These are phyloP conservation scores for Earliella scabrosa DNA, from an alignment of 1,284 basidiomycete species.

Conservation along the genomic window DNA sequence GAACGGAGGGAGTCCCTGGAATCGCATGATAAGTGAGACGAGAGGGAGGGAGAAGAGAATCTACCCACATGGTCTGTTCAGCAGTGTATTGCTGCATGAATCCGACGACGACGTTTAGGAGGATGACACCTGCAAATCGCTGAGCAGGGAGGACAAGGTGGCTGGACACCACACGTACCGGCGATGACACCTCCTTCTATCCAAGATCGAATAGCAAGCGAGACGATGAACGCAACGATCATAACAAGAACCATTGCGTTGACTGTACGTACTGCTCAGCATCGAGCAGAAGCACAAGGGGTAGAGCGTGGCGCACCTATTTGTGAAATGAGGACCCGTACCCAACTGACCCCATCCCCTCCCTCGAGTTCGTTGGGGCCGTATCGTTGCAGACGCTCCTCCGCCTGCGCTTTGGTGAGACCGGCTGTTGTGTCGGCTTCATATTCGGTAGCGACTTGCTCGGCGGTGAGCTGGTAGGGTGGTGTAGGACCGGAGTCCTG, in stretches of 20 bases:
- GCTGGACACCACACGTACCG: constrained; percentile 3
- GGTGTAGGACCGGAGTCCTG: not conserved
- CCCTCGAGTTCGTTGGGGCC: constrained; percentile 8
- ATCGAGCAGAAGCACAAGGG: no score
- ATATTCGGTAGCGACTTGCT: not conserved
- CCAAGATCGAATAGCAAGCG: constrained; percentile 18
- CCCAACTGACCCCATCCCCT: constrained; percentile 13
- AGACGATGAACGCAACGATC: constrained; percentile 14
- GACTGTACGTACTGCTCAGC: not conserved
- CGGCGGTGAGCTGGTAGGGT: not conserved
- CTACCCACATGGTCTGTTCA: constrained; percentile 51
- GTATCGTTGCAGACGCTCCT: constrained; percentile 4
- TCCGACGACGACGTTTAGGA: constrained; percentile 38
- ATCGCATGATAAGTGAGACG: not conserved
- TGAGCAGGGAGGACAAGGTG: constrained; percentile 21
- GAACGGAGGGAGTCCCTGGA: constrained; percentile 51
- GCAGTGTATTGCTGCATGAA: constrained; percentile 59
- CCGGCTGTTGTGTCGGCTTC: not conserved
- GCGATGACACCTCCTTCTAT: constrained; percentile 23
- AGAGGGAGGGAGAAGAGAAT: no score
- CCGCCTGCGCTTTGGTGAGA: not conserved
- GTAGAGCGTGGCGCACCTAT: not conserved
- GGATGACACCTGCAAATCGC: constrained; percentile 3
- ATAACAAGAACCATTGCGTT: constrained; percentile 18
- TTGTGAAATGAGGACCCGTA: constrained; percentile 3